Base-by-base conservation (phyloP, 2,329 filamentous ascomycete species). In the Nemania sp. region DNA sequence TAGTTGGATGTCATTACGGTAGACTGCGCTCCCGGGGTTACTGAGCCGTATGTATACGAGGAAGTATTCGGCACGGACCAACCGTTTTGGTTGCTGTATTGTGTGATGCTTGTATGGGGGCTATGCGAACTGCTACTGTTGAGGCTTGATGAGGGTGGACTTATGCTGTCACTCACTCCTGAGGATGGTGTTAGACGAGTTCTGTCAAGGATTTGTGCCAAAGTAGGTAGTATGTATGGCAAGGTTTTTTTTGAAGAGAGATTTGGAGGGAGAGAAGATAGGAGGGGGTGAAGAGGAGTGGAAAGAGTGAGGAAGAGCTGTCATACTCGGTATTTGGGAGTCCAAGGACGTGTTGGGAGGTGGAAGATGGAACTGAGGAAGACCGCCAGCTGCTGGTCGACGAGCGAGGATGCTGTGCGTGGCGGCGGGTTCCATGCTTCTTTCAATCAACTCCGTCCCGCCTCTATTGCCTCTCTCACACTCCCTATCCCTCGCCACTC, bases 331-430 rank as follows among this genome's bases (percentile, higher is more conserved):
- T 70, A 77, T 73, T 71, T 78, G 76, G 51, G 71, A 53, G 64
- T 79, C 77, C 65, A 79, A 75, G 66, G 76, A 73, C 71, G 79
- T 74, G 69, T 75, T 76, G 65, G 78, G 78, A 62, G 70, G 70
- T 70, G 75, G 77, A 24, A 79, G 76, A 41, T 77, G 74, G 61
- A 77, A 78, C 11, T 75, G 76, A 67, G 91, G 90, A 70, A 94
- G 85, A 74, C 87, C 87, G 66, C 87, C 88, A 70, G 91, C 89
- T 76, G 90, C 90, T 76, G 89, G 88, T 79, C 91, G 88, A 76
- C 92, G 88, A 79, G 90, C 86, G 73, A 90, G 88, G 78, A 94
- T 89, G 82, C 90, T 91, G 54, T 74, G 73, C 52, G 71, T 65
- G 61, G 68, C 68, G 69, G 69, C 72, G 69, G 70, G 62, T 75